Conservation (phyloP, 495 filamentous ascomycete genomes). For the Parathielavia hyrcaniae region DNA sequence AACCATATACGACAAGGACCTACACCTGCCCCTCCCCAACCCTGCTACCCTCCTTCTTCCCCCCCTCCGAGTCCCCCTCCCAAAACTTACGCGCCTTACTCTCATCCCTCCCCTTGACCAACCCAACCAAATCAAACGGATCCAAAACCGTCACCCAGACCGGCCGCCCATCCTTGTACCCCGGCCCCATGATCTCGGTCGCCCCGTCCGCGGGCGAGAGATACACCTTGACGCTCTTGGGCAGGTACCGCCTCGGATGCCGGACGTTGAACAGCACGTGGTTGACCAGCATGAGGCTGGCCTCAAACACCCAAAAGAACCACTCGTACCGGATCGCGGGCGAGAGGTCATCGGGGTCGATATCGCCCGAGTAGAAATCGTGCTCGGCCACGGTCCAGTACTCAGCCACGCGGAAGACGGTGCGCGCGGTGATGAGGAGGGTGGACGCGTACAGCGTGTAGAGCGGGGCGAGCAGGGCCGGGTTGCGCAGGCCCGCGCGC, state of each 20-base stretch:
- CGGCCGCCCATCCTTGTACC: constrained; percentile 52
- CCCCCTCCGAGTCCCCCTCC: constrained; percentile 36
- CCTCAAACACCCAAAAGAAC: constrained; percentile 71
- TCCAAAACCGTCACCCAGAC: constrained; percentile 55
- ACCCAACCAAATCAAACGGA: constrained; percentile 60
- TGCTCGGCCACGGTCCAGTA: constrained; percentile 45
- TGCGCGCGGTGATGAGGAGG: constrained; percentile 53
- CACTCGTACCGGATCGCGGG: constrained; percentile 60
- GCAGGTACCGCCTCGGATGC: constrained; percentile 57
- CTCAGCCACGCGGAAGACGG: constrained; percentile 62
- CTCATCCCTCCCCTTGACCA: constrained; percentile 48
- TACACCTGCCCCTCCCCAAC: not conserved
- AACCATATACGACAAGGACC: not conserved
- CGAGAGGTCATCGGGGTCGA: constrained; percentile 36
- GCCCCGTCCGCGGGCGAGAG: constrained; percentile 54
- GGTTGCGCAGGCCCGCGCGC: constrained; percentile 46
- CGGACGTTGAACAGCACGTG: constrained; percentile 54
- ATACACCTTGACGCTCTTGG: constrained; percentile 57
- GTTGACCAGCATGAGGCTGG: constrained; percentile 57
- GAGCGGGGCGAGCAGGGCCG: constrained; percentile 53
- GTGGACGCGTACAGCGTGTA: constrained; percentile 57
- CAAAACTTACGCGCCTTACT: constrained; percentile 49
- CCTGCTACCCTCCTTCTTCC: constrained; percentile 4
- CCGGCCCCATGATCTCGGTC: constrained; percentile 58
- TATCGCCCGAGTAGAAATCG: constrained; percentile 20